A percentile compares a stretch with the other conserved stretches of the same genome.
phyloP scores from a whole-genome alignment of 2,329 filamentous ascomycete species.

The Pyricularia pennisetigena region DNA sequence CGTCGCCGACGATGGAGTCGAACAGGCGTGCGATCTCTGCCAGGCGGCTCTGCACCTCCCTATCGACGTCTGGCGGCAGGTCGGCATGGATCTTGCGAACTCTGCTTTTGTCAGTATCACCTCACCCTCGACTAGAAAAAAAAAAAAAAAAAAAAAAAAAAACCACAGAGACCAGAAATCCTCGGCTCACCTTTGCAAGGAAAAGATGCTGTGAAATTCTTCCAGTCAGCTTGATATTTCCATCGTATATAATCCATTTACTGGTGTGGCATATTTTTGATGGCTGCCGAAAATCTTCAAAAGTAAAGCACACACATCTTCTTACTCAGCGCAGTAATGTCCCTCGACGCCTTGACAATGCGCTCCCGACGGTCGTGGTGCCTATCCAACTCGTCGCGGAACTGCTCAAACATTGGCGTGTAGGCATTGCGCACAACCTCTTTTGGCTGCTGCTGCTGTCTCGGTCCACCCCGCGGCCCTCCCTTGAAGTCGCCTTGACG shows the following conservation, averaged over 20 bases:
- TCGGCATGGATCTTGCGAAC: slow-evolving; percentile 52
- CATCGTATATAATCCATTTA: background rate
- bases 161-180: too few species aligned
- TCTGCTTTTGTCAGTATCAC: slow-evolving; percentile 26
- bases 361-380: slow-evolving; percentile 89
- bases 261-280: background rate
- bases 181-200: background rate
- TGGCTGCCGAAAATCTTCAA: background rate
- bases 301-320: slow-evolving; percentile 41
- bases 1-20: slow-evolving; percentile 56
- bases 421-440: slow-evolving; percentile 34
- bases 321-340: slow-evolving; percentile 91
- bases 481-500: slow-evolving; percentile 2
- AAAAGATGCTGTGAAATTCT: slow-evolving; percentile 2
- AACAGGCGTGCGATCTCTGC: slow-evolving; percentile 64
- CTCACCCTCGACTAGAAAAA: background rate
- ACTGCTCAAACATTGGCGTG: slow-evolving; percentile 72
- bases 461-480: background rate
- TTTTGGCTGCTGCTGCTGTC: slow-evolving; percentile 14
- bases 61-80: slow-evolving; percentile 58
- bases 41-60: slow-evolving; percentile 61
- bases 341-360: slow-evolving; percentile 81
- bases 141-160: too few species aligned
- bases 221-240: background rate
- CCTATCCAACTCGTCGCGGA: slow-evolving; percentile 82